Evolutionary conservation across 805 yeast species (phyloP), one percentile per base, ranked within the genome.

Genomic region (Candida insectorum): DNA sequence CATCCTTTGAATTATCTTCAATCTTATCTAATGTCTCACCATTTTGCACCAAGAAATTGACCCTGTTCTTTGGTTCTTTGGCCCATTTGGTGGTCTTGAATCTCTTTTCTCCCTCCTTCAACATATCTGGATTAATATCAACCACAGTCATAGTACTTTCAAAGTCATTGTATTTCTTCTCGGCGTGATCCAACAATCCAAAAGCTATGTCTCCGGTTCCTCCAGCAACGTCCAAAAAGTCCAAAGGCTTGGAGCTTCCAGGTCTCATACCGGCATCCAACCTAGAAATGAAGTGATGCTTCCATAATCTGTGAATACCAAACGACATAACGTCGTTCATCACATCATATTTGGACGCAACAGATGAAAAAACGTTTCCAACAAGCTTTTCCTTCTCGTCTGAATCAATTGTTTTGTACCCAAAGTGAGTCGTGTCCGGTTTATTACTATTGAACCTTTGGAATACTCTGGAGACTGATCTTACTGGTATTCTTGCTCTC

Each of bases 161-260:
- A 24, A 60, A 71, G 62, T 93, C 98, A 37, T 83, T 81, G 54
- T 79, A 86, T 42, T 79, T 76, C 24, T 69, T 61, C 43, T 81
- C 79, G 7, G 97, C 97, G 60, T 93, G 96, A 51, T 88, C 96
- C 41, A 93, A 69, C 43, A 93, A 72, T 2, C 98, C 94, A 62
- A 87, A 87, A 1, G 98, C 98, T 60, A 93, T 91, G 54, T 93
- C 98, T 29, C 98, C 98, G 8, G 97, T 87, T 16, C 98, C 98
- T 39, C 98, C 98, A 17, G 98, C 98, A 37, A 93, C 97, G 60
- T 93, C 98, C 43, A 93, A 71, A 52, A 93, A 91, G 38, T 80
- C 77, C 49, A 93, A 67, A 3, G 96, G 96, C 44, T 81, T 75
- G 10, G 65, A 57, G 10, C 78, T 75, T 28, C 91, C 94, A 4